These are phyloP conservation scores for Carpinus fangiana DNA, from an alignment of 306 rosid species.

Conservation along the genomic window DNA sequence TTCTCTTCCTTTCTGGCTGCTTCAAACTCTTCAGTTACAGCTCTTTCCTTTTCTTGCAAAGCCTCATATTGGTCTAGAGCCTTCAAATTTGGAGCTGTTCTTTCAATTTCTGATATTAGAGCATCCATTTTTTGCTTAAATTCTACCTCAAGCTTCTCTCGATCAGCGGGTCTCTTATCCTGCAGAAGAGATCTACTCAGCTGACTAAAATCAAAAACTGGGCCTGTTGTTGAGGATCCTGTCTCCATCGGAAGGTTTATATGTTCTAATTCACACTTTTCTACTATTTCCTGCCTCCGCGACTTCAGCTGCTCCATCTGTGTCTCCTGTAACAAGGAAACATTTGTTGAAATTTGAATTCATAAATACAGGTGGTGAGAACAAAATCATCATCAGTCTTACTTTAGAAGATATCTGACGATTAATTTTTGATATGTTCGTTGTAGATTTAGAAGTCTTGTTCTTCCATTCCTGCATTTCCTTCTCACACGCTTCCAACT, in stretches of 20 bases:
- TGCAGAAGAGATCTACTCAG: slow-evolving; percentile 59
- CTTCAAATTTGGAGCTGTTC: slow-evolving; percentile 97
- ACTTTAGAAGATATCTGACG: slow-evolving; percentile 93
- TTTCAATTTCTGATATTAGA: slow-evolving; percentile 76
- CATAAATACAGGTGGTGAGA: slow-evolving; percentile 19
- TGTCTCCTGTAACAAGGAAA: slow-evolving; percentile 60
- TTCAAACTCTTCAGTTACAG: slow-evolving; percentile 80
- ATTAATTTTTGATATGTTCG: slow-evolving; percentile 78
- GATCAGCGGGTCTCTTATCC: slow-evolving; percentile 64
- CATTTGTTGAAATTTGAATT: slow-evolving; percentile 24
- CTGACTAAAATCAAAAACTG: slow-evolving; percentile 67
- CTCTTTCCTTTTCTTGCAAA: slow-evolving; percentile 82
- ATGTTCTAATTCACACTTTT: slow-evolving; percentile 84
- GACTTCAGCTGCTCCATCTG: slow-evolving; percentile 71
- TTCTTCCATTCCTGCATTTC: slow-evolving; percentile 98
- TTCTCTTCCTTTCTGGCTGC: slow-evolving; percentile 86
- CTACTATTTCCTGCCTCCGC: slow-evolving; percentile 83
- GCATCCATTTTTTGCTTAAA: slow-evolving; percentile 80
- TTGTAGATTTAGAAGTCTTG: slow-evolving; percentile 78
- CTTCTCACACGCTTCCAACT: slow-evolving; percentile 86
- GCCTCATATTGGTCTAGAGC: slow-evolving; percentile 96
- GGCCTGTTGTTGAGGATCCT: slow-evolving; percentile 62
- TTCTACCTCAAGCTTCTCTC: slow-evolving; percentile 74
- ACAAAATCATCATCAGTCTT: slow-evolving; percentile 15
- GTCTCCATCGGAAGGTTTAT: slow-evolving; percentile 91